Evolutionary conservation across 2,329 filamentous ascomycete genomes (phyloP), one percentile per base, ranked within the genome.

Genomic region (Trichophyton rubrum): DNA sequence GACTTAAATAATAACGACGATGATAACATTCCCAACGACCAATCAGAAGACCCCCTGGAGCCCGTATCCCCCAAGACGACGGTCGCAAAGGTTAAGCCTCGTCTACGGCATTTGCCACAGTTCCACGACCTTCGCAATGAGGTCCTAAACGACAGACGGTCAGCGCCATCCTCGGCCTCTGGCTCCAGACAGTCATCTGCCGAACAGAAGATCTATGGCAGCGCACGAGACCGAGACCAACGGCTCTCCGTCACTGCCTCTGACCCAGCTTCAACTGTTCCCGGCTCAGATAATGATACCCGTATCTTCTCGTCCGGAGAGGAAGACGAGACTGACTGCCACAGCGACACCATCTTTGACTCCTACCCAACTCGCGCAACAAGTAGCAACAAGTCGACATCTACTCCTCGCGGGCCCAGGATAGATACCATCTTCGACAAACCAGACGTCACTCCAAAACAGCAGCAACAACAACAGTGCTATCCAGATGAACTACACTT

Each of bases 391-490:
- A 79, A 77, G 60, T 79, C 79, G 27, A 79, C 73, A 78, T 79
- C 79, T 33, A 79, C 73, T 77, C n/a, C 51, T 62, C 77, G 80
- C 66, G 80, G 81, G 49, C 78, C 82, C 63, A 79, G 79, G 56
- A 84, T 86, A 61, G 82, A 85, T 66, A 83, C 80, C 9, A 83
- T 86, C 66, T 85, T 86, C 69, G 81, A 84, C 35, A 58, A 63
- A n/a, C 49, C 60, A 6, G 58, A 56, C 47, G 24, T 13, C 17
- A 60, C 20, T 8, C 27, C 27, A 27, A 58, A 58, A 7, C 33
- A 38, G 33, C 33, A 38, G 3, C 33, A 38, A 13, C 33, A 9
- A 3, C 33, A 38, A 38, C 8, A 38, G 9, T 38, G 9, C n/a
- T 38, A 22, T 41, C 9, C 40, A 41, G 41, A 58, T 17, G 41